Evolutionary conservation across 1,284 basidiomycete species (phyloP), one percentile per base, ranked within the genome.

Genomic region (Leccinum subrobustum): DNA sequence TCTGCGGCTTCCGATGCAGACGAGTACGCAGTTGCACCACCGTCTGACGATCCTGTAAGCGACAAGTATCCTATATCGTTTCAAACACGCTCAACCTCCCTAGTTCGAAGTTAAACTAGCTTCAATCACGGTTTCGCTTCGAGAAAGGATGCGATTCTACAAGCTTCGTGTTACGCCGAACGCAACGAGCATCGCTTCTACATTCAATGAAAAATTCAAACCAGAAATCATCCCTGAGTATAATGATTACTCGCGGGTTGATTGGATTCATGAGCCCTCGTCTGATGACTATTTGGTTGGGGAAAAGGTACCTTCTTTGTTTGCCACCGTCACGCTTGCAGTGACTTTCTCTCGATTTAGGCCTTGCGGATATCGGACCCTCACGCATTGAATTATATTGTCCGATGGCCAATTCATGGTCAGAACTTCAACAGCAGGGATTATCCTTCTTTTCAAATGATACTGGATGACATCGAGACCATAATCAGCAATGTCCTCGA

Each of bases 61-160:
- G 4, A 52, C 27, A 3, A 20, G 16, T 48, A 27, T 53, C 16
- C 4, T 33, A n/a, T 3, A 42, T 33, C 14, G 14, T n/a, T 52
- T 35, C 27, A n/a, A 16, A 48, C 29, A 12, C 12, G 39, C 58
- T 67, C 50, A 66, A 54, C 27, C 58, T 57, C 23, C 6, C 55
- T 55, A 92, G 86, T 87, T 91, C 62, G 88, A 92, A 61, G 79
- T 82, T 27, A 93, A 92, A 70, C 82, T 93, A 18, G 80, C 84
- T 2, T 84, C 88, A 16, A 86, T 95, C 33, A 82, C 86, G 9
- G 78, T 85, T 25, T 93, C 92, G 16, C 79, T 96, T 39, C 84
- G 90, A 20, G 88, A 92, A 60, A 79, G 92, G 58, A 93, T 96
- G 90, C 83, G 89, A n/a, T 90, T 91, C 68, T 93, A 93, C 76